Percentiles rank a stretch among this genome's conserved stretches.
phyloP scores from a whole-genome alignment of 2,329 filamentous ascomycete genomes.

The Torrubiella hemipterigena region DNA sequence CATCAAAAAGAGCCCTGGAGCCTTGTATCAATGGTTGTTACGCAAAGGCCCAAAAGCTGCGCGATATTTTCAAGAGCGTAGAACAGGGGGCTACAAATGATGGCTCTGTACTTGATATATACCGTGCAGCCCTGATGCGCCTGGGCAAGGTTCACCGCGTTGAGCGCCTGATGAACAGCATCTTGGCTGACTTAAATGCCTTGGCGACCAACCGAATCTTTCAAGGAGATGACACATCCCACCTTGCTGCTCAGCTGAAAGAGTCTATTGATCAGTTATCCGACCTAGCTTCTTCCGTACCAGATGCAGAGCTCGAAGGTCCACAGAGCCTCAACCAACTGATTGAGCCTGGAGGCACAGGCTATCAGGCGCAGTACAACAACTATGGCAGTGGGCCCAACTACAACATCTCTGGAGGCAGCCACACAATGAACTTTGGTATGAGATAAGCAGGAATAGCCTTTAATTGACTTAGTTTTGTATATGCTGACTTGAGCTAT shows the following conservation, averaged over 20 bases:
- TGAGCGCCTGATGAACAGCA: not conserved
- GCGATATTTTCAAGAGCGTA: not conserved
- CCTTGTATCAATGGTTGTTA: not conserved
- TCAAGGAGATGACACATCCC: not conserved
- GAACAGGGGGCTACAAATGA: not conserved
- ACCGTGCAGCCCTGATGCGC: not conserved
- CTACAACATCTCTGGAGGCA: not conserved
- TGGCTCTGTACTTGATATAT: not conserved
- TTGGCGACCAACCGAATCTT: not conserved
- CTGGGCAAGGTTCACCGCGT: not conserved
- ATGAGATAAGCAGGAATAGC: not conserved
- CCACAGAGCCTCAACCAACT: not conserved
- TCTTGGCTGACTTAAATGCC: not conserved
- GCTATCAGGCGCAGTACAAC: not conserved
- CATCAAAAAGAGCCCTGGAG: not conserved
- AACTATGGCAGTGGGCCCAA: not conserved
- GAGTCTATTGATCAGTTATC: not conserved
- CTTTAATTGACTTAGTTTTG: not conserved
- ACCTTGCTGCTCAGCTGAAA: not conserved
- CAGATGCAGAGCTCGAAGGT: not conserved
- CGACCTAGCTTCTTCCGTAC: not conserved
- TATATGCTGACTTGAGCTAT: not conserved
- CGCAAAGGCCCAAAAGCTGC: not conserved
- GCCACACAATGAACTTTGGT: not conserved
- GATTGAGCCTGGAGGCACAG: not conserved